Percentiles rank a stretch among this genome's conserved stretches.
Conservation (phyloP, 163 green algal genomes). For the Chloromonas sp. region DNA sequence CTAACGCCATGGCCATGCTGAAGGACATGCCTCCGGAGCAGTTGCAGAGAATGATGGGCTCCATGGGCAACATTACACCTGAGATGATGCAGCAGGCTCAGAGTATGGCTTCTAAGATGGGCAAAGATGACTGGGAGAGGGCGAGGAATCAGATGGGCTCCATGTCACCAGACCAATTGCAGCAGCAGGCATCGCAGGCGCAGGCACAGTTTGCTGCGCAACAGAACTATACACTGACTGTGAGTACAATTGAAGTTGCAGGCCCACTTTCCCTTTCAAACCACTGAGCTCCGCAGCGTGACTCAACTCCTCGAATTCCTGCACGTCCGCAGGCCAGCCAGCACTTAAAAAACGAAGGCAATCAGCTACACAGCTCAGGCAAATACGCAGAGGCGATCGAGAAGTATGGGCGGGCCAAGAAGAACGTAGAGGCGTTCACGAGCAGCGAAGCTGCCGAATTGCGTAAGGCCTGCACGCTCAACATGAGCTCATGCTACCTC, state of each 20-base stretch:
- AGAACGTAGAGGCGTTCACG: slow-evolving; percentile 38
- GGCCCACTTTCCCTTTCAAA: too few species aligned
- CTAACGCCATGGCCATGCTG: neutral
- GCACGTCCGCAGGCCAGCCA: slow-evolving; percentile 34
- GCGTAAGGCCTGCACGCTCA: slow-evolving; percentile 64
- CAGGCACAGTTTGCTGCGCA: neutral
- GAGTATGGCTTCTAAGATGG: neutral
- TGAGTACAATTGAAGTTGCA: neutral
- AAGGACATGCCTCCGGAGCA: slow-evolving; percentile 2
- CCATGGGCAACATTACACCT: neutral
- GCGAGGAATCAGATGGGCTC: neutral
- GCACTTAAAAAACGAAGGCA: slow-evolving; percentile 56
- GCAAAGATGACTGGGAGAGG: neutral
- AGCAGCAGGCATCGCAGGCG: neutral
- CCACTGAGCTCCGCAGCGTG: too few species aligned
- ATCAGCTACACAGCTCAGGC: slow-evolving; percentile 48
- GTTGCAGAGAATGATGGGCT: neutral
- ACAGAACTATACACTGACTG: neutral
- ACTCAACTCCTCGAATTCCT: neutral
- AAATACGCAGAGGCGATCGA: slow-evolving; percentile 51
- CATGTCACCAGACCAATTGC: neutral
- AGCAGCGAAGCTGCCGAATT: slow-evolving; percentile 43
- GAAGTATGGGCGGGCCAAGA: slow-evolving; percentile 62
- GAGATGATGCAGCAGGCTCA: slow-evolving; percentile 1
- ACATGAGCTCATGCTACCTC: slow-evolving; percentile 79